phyloP scores from a whole-genome alignment of 2,329 filamentous ascomycete species.

The Calonectria leucothoes region DNA sequence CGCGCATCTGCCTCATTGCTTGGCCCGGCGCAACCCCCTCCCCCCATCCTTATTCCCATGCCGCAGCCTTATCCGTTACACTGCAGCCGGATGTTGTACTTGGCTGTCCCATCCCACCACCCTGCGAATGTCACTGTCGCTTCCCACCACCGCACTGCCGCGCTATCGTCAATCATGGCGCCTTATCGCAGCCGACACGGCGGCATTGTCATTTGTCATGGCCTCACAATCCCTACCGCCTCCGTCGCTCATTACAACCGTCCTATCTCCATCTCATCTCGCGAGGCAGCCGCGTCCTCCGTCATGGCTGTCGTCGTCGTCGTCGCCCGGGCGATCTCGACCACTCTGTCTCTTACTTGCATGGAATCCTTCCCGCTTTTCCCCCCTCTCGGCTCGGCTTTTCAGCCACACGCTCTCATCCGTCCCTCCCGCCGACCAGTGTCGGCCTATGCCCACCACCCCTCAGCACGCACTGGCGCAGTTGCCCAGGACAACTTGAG shows the following conservation, averaged over 20 bases:
- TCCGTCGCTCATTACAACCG: neutral
- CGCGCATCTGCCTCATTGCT: conserved; percentile 4
- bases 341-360: neutral
- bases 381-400: neutral
- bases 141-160: neutral
- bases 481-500: neutral
- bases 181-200: neutral
- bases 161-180: neutral
- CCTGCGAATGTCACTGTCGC: neutral
- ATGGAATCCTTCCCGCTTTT: neutral
- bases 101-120: neutral
- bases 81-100: neutral
- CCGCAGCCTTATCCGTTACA: conserved; percentile 1
- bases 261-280: conserved; percentile 1
- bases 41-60: neutral
- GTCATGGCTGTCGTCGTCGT: neutral
- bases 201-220: neutral
- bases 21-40: neutral
- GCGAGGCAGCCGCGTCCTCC: neutral
- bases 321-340: neutral
- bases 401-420: neutral
- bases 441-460: neutral
- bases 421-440: neutral
- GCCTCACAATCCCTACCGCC: neutral
- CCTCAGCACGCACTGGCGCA: neutral